Percentiles rank a stretch among this genome's conserved stretches.
Conservation (phyloP, 2,329 filamentous ascomycete genomes). For the Xylariaceae sp. region DNA sequence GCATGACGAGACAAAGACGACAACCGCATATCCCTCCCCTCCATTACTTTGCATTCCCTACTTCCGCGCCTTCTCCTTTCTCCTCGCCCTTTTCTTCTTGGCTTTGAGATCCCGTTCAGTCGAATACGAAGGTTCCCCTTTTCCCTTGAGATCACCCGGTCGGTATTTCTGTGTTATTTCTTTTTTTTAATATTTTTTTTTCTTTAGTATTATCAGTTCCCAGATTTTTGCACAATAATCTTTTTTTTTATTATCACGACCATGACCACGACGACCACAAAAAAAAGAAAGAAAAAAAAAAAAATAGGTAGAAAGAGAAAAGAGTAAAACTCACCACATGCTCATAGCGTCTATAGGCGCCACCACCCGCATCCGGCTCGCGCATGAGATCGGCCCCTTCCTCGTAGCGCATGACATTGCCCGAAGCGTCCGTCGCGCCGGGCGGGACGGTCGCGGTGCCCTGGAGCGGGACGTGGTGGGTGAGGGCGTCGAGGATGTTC, state of each 20-base stretch:
- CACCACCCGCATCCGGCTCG: conserved; percentile 60
- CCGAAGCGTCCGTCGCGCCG: conserved; percentile 61
- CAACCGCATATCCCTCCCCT: too few species aligned
- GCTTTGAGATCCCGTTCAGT: conserved; percentile 63
- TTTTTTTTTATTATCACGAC: too few species aligned
- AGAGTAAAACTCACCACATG: conserved; percentile 56
- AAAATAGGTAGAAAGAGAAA: neutral
- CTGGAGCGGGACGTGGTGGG: conserved; percentile 71
- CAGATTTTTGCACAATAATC: too few species aligned
- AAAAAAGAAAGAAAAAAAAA: neutral
- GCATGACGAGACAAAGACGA: neutral
- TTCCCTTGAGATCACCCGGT: conserved; percentile 73
- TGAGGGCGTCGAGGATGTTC: conserved; percentile 67
- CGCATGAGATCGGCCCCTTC: conserved; percentile 85
- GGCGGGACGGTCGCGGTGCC: conserved; percentile 73
- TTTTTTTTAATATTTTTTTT: too few species aligned
- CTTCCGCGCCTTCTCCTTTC: neutral
- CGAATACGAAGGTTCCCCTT: conserved; percentile 70
- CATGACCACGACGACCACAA: neutral
- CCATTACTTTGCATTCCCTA: neutral
- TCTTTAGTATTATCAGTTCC: too few species aligned
- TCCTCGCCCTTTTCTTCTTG: conserved; percentile 41
- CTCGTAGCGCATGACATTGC: conserved; percentile 68
- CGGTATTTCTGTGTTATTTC: conserved; percentile 52
- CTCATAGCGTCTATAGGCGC: conserved; percentile 72